These are phyloP conservation scores for Niebla homalea DNA, from an alignment of 495 filamentous ascomycete species.

Conservation along the genomic window DNA sequence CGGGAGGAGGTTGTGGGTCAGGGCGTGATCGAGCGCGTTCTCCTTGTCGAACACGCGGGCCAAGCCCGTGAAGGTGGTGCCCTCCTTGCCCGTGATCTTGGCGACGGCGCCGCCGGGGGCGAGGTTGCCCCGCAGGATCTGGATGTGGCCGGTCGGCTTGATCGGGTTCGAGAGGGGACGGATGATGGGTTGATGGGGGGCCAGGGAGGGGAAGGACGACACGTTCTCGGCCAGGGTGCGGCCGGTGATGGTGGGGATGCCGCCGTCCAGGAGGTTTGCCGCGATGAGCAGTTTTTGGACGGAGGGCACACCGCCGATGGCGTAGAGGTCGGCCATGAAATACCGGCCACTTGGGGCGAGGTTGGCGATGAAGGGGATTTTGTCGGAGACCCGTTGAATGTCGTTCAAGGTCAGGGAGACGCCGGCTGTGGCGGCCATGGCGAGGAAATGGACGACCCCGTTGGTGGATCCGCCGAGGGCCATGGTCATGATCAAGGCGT, in stretches of 20 bases:
- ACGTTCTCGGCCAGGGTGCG: conserved; percentile 84
- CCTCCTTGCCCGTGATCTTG: conserved; percentile 97
- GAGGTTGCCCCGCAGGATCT: conserved; percentile 81
- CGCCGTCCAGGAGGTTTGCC: conserved; percentile 67
- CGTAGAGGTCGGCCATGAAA: conserved; percentile 91
- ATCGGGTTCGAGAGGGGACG: conserved; percentile 71
- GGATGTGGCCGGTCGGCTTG: conserved; percentile 77
- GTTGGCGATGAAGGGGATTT: conserved; percentile 88
- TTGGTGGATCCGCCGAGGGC: conserved; percentile 84
- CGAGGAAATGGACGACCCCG: conserved; percentile 84
- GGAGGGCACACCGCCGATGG: conserved; percentile 78
- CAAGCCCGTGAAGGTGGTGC: conserved; percentile 64
- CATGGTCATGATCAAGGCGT: conserved; percentile 89
- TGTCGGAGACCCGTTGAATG: conserved; percentile 73
- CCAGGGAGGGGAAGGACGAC: conserved; percentile 62
- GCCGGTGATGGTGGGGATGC: conserved; percentile 83
- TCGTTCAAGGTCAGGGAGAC: conserved; percentile 78
- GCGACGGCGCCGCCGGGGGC: conserved; percentile 87
- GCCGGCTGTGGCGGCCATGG: conserved; percentile 84
- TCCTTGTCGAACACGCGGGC: conserved; percentile 92
- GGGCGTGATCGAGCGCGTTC: conserved; percentile 57
- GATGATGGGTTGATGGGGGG: conserved; percentile 75
- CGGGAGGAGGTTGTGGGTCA: conserved; percentile 59
- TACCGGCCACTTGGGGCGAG: conserved; percentile 78
- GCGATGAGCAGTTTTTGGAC: conserved; percentile 88